Evolutionary conservation across 2,329 filamentous ascomycete species (phyloP).

Genomic region (Metarhizium guizhouense): DNA sequence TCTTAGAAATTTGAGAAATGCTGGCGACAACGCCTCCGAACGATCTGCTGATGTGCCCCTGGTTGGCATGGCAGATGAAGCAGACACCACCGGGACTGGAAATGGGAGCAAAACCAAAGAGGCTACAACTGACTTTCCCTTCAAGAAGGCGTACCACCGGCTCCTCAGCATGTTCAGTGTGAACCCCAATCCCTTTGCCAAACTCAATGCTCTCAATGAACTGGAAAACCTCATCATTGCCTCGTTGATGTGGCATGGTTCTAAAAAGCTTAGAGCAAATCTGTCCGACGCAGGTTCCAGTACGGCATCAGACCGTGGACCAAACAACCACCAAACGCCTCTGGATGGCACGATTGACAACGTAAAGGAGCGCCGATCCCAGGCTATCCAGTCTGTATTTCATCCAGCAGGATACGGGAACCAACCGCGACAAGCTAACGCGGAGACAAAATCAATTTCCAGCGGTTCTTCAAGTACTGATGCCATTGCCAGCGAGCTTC

Average conservation of each 20-base stretch:
- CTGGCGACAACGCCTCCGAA: constrained; percentile 31
- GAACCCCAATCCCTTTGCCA: constrained; percentile 78
- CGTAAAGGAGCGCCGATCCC: constrained; percentile 57
- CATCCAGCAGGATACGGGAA: constrained; percentile 21
- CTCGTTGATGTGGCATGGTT: constrained; percentile 41
- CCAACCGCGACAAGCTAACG: constrained; percentile 30
- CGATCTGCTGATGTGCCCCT: constrained; percentile 29
- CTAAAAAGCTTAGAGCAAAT: constrained; percentile 26
- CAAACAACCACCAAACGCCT: constrained; percentile 30
- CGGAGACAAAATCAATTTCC: constrained; percentile 40
- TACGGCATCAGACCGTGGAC: constrained; percentile 22
- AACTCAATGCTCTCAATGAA: constrained; percentile 75
- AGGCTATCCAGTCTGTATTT: constrained; percentile 28
- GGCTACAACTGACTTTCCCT: constrained; percentile 56
- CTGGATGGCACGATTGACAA: constrained; percentile 63
- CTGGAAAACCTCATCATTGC: constrained; percentile 74
- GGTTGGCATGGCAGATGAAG: constrained; percentile 31
- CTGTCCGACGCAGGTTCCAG: constrained; percentile 28
- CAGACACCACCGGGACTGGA: constrained; percentile 8
- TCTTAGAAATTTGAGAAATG: constrained; percentile 53
- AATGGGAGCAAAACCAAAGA: constrained; percentile 16
- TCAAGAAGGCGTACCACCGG: constrained; percentile 68
- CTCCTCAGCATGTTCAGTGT: constrained; percentile 81
- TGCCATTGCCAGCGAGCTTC: constrained; percentile 56
- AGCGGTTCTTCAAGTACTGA: constrained; percentile 48